Conservation (phyloP, 345 rosid genomes). For the Populus alba region DNA sequence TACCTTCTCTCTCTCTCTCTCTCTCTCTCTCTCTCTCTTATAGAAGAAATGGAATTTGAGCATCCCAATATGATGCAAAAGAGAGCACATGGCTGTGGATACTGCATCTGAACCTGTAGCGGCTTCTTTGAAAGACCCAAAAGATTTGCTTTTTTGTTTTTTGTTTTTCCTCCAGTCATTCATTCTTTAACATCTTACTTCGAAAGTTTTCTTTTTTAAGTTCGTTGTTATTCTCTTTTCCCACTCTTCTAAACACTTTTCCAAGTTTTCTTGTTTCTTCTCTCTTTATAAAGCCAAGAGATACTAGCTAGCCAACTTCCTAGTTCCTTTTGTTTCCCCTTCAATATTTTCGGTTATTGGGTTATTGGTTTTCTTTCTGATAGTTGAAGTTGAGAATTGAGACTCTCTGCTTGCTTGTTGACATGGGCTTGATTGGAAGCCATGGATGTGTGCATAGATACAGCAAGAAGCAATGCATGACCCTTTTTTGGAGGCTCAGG, state of each 20-base stretch:
- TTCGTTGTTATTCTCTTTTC: background rate
- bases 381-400: background rate
- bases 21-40: background rate
- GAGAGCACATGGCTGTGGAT: constrained; percentile 20
- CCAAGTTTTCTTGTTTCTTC: background rate
- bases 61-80: constrained; percentile 43
- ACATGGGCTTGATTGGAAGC: constrained; percentile 20
- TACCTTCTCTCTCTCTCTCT: background rate
- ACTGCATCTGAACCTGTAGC: constrained; percentile 28
- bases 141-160: constrained; percentile 19
- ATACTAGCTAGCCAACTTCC: background rate
- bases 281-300: background rate
- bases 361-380: background rate
- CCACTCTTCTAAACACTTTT: background rate
- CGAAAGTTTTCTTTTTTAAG: background rate
- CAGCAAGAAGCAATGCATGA: constrained; percentile 47
- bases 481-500: constrained; percentile 47
- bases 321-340: background rate
- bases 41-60: constrained; percentile 46
- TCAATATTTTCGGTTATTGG: background rate
- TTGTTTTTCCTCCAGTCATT: background rate
- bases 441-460: constrained; percentile 6
- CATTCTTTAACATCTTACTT: background rate
- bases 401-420: background rate
- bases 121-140: constrained; percentile 35